Conservation (phyloP, 2,329 filamentous ascomycete genomes). For the Pseudogymnoascus sp. region DNA sequence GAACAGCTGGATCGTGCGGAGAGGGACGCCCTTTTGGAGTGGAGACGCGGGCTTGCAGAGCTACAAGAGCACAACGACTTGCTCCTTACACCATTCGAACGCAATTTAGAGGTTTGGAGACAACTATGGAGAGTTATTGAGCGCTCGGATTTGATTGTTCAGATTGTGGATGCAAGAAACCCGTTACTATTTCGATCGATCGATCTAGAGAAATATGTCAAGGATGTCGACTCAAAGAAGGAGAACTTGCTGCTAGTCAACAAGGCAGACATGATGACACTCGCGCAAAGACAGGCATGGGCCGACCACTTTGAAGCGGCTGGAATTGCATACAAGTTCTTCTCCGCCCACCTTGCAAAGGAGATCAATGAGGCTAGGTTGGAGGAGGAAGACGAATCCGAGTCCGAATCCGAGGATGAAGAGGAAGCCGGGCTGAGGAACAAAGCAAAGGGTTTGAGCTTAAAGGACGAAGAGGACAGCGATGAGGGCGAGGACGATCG, state of each 20-base stretch:
- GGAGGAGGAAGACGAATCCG: slow-evolving; percentile 34
- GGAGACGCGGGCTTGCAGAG: slow-evolving; percentile 85
- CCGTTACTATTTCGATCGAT: slow-evolving; percentile 90
- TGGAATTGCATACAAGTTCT: slow-evolving; percentile 87
- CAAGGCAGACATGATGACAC: slow-evolving; percentile 98
- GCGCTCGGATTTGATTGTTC: slow-evolving; percentile 87
- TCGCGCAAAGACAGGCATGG: slow-evolving; percentile 75
- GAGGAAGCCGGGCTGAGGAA: slow-evolving; percentile 36
- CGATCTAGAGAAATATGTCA: slow-evolving; percentile 89
- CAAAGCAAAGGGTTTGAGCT: slow-evolving; percentile 30
- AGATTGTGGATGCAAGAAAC: slow-evolving; percentile 96
- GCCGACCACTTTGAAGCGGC: slow-evolving; percentile 76
- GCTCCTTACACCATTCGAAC: slow-evolving; percentile 95
- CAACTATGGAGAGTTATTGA: slow-evolving; percentile 98
- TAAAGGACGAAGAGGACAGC: slow-evolving; percentile 30
- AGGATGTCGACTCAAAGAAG: slow-evolving; percentile 82
- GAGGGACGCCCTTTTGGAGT: slow-evolving; percentile 73
- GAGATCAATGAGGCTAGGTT: slow-evolving; percentile 72
- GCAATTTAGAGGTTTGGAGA: slow-evolving; percentile 95
- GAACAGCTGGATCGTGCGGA: slow-evolving; percentile 74
- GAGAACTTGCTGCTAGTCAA: slow-evolving; percentile 90
- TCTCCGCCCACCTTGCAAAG: slow-evolving; percentile 88
- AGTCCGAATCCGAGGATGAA: slow-evolving; percentile 33
- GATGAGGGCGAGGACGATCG: slow-evolving; percentile 26
- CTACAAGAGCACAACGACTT: slow-evolving; percentile 90